Evolutionary conservation across 164 flowering plant species (phyloP).

Genomic region (Liquidambar formosana): DNA sequence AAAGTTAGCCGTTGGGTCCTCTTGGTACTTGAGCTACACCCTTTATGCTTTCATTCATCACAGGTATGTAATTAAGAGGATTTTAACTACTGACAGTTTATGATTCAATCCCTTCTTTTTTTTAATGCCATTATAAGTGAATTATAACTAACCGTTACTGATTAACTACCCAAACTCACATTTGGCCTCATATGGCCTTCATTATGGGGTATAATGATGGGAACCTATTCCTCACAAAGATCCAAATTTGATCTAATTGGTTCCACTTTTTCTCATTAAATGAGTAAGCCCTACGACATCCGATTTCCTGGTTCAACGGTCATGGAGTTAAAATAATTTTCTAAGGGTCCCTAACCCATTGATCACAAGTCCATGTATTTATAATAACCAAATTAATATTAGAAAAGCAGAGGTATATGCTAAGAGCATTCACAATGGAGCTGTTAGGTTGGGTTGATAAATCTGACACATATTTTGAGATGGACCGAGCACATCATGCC

Average conservation of each 20-base stretch:
- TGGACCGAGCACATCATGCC: no score
- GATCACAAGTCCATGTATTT: no score
- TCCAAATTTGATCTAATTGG: slow-evolving; percentile 1
- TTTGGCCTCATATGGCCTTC: slow-evolving; percentile 1
- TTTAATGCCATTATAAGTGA: slow-evolving; percentile 2
- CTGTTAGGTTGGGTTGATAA: no score
- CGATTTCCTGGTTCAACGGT: not conserved
- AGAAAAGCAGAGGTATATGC: no score
- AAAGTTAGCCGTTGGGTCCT: slow-evolving; percentile 5
- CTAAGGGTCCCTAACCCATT: no score
- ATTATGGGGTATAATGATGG: slow-evolving; percentile 10
- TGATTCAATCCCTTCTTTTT: not conserved
- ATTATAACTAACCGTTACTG: slow-evolving; percentile 6
- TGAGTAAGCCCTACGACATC: not conserved
- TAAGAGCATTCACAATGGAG: no score
- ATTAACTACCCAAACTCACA: slow-evolving; percentile 7
- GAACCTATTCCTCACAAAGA: slow-evolving; percentile 13
- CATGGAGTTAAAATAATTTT: not conserved
- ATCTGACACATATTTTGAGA: no score
- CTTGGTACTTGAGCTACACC: no score
- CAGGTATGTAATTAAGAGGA: no score
- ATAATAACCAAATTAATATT: no score
- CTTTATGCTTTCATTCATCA: not conserved
- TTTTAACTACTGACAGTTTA: no score
- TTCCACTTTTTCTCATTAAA: slow-evolving; percentile 7